Base-by-base conservation (phyloP, 225 moss, liverwort and hornwort genomes). In the Marchantia paleacea region DNA sequence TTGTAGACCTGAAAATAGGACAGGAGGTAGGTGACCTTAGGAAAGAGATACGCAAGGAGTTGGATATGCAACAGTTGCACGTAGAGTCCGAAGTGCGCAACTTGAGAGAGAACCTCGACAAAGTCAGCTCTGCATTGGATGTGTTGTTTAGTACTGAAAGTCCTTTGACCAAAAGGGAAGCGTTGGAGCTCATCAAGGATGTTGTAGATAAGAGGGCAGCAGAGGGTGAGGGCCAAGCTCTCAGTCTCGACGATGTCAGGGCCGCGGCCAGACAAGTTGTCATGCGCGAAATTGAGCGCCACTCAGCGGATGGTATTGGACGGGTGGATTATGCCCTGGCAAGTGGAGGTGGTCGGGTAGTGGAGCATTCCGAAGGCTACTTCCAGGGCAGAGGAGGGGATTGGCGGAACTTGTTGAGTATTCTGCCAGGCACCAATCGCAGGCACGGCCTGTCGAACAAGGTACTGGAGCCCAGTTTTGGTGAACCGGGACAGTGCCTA, bases 231-330 rank as follows among this genome's bases (percentile, higher is more conserved):
- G 86, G 85, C 11, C 88, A 85, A 48, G 87, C 95, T 52, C 87
- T 97, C 31, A 97, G 93, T 84, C 87, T 97, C 48, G 95, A 97
- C 76, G 95, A 97, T 65, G 93, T 97, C 10, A 92, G 97, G 24
- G 83, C 89, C 29, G 89, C 93, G 57, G 97, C 97, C 10, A 88
- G 88, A 55, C 89, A 90, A 71, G 87, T 95, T 80, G 91, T 97
- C 26, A 75, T 92, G 80, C 80, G 85, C 48, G 97, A 97, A 83
- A 85, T 97, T 48, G 91, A 95, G 70, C 89, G 90, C 61, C 93
- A 95, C 81, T 89, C 93, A 7, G 97, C 95, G 6, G 97, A 97
- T 79, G 97, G 97, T 67, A 92, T 97, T 75, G 97, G 95, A 62
- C 87, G 91, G 68, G 85, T 90, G 20, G 97, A 97, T 81, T 97